Percentiles rank a stretch among this genome's conserved stretches.
phyloP scores from a whole-genome alignment of 2,329 filamentous ascomycete species.

The Claviceps lovelessii region DNA sequence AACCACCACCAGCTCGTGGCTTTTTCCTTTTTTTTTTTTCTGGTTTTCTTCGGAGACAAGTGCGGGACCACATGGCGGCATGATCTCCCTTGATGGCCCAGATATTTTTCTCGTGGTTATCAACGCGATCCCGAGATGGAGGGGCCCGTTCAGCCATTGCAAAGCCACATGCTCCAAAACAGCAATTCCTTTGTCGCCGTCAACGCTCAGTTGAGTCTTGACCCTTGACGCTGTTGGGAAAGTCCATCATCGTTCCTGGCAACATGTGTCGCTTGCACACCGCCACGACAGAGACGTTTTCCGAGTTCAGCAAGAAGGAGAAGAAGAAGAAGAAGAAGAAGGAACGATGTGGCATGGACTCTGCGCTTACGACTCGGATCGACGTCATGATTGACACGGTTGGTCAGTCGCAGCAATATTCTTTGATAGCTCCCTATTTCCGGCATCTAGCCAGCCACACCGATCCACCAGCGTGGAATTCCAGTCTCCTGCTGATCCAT shows the following conservation, averaged over 20 bases:
- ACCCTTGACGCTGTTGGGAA: neutral
- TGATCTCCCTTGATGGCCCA: neutral
- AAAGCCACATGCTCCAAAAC: neutral
- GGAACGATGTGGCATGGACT: neutral
- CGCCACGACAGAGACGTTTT: neutral
- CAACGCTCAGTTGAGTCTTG: neutral
- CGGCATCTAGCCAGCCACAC: neutral
- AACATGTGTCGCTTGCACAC: neutral
- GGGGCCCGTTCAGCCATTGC: neutral
- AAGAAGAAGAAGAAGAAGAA: no score
- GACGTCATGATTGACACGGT: neutral
- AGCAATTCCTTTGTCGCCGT: neutral
- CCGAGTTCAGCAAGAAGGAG: neutral
- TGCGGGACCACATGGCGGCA: neutral
- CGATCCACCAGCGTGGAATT: neutral
- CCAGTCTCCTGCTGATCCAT: neutral
- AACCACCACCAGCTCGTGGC: neutral
- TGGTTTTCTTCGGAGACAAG: neutral
- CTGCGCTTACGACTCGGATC: neutral
- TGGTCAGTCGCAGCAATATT: neutral
- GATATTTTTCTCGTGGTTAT: neutral
- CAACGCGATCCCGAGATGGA: neutral
- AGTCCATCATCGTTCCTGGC: neutral
- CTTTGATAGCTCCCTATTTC: neutral
- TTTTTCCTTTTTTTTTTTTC: neutral